Conservation (phyloP, 495 filamentous ascomycete genomes). For the Hypoxylon trugodes region DNA sequence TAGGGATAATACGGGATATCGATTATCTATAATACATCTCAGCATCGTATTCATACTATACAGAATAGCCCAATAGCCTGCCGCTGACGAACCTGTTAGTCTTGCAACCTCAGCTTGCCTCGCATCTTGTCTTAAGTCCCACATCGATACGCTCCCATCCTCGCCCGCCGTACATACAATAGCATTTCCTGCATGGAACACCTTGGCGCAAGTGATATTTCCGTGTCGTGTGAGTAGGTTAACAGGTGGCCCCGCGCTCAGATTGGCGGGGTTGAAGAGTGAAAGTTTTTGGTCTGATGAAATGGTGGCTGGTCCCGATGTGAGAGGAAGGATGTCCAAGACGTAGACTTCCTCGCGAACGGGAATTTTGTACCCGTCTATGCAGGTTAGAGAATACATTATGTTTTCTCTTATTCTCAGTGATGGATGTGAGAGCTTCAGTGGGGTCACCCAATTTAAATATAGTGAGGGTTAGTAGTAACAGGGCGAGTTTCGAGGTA, state of each 20-base stretch:
- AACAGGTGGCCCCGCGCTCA: constrained; percentile 52
- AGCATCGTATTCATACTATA: constrained; percentile 16
- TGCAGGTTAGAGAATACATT: constrained; percentile 58
- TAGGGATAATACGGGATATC: constrained; percentile 71
- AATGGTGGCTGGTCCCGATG: constrained; percentile 56
- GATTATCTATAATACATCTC: constrained; percentile 47
- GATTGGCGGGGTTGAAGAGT: constrained; percentile 58
- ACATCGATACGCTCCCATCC: constrained; percentile 66
- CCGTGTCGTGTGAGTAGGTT: constrained; percentile 57
- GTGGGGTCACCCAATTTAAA: not conserved
- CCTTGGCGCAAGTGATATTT: constrained; percentile 65
- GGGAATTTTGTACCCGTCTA: constrained; percentile 55
- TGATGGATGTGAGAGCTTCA: not conserved
- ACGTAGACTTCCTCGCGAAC: constrained; percentile 57
- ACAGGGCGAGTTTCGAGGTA: too few species aligned
- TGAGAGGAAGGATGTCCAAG: constrained; percentile 57
- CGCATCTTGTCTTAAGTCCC: constrained; percentile 62
- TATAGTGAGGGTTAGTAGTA: too few species aligned
- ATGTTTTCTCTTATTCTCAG: not conserved
- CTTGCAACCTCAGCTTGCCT: constrained; percentile 44
- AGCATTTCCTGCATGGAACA: constrained; percentile 50
- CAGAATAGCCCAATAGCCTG: not conserved
- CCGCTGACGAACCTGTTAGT: constrained; percentile 51
- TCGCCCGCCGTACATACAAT: constrained; percentile 67
- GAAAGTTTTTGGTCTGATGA: constrained; percentile 65